Conservation (phyloP, 75 land plant species). For the Picea glauca region DNA sequence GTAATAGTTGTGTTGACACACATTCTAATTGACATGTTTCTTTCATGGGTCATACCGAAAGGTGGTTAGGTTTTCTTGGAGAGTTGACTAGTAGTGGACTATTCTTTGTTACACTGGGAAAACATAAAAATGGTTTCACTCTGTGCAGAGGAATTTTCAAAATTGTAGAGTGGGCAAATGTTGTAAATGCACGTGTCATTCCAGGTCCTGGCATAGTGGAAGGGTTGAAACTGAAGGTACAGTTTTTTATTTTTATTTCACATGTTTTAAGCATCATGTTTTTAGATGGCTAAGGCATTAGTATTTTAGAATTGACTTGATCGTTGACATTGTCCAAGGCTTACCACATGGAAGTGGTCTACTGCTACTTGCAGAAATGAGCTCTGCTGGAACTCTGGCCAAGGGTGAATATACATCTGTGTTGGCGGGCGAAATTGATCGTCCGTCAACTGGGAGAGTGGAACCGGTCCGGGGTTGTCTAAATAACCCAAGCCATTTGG, state of each 20-base stretch:
- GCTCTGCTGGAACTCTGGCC: slow-evolving; percentile 79
- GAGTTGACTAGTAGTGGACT: background rate
- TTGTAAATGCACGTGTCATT: slow-evolving; percentile 81
- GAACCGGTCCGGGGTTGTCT: too few species aligned
- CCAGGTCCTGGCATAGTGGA: slow-evolving; percentile 93
- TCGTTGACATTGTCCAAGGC: slow-evolving; percentile 64
- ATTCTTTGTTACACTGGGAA: background rate
- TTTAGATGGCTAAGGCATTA: too few species aligned
- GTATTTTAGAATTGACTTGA: slow-evolving; percentile 24
- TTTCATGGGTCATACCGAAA: background rate
- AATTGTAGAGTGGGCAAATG: slow-evolving; percentile 91
- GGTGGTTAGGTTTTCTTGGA: slow-evolving; percentile 5
- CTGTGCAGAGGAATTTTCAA: slow-evolving; percentile 71
- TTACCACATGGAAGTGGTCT: slow-evolving; percentile 70
- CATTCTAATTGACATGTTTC: background rate
- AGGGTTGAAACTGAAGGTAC: slow-evolving; percentile 83
- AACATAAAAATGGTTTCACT: background rate
- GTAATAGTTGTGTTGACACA: background rate
- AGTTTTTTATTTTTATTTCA: background rate
- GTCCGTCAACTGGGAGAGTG: too few species aligned
- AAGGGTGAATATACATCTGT: slow-evolving; percentile 76
- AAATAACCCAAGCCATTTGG: too few species aligned
- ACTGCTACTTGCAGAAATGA: slow-evolving; percentile 89
- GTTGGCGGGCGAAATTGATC: too few species aligned
- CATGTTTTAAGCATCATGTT: background rate